Conservation (phyloP, 257 asterid genomes). For the Forsythia suspensa region DNA sequence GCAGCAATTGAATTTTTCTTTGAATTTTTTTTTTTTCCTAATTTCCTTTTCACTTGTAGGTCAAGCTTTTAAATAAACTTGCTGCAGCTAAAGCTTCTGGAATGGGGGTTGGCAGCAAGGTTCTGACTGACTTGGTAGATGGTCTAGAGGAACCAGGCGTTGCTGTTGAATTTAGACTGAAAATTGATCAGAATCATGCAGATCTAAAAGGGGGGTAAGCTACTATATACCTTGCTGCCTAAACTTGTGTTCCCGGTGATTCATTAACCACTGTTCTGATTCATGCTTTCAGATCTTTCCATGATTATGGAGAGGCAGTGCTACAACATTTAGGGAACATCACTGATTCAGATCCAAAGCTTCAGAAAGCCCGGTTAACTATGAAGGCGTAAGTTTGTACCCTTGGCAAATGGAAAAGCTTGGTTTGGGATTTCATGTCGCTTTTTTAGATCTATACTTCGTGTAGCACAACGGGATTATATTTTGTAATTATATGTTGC, state of each 20-base stretch:
- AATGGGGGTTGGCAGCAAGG: slow-evolving; percentile 80
- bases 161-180: slow-evolving; percentile 80
- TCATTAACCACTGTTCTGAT: slow-evolving; percentile 6
- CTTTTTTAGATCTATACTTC: background rate
- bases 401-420: background rate
- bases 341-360: slow-evolving; percentile 55
- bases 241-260: slow-evolving; percentile 8
- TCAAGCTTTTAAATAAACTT: slow-evolving; percentile 89
- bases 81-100: slow-evolving; percentile 97
- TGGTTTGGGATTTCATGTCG: slow-evolving; percentile 5
- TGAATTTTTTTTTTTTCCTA: slow-evolving; percentile 3
- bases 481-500: background rate
- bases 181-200: slow-evolving; percentile 79
- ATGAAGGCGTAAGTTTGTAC: slow-evolving; percentile 82
- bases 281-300: slow-evolving; percentile 68
- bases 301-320: slow-evolving; percentile 93
- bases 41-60: slow-evolving; percentile 44
- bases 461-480: background rate
- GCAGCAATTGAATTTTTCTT: slow-evolving; percentile 1
- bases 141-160: slow-evolving; percentile 85
- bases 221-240: slow-evolving; percentile 8
- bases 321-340: slow-evolving; percentile 60
- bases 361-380: slow-evolving; percentile 90
- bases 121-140: slow-evolving; percentile 87
- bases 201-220: slow-evolving; percentile 93